Percentiles rank a stretch among this genome's conserved stretches.
Evolutionary conservation across 805 yeast genomes (phyloP).

Genomic region (Isabelozyma gotoi): DNA sequence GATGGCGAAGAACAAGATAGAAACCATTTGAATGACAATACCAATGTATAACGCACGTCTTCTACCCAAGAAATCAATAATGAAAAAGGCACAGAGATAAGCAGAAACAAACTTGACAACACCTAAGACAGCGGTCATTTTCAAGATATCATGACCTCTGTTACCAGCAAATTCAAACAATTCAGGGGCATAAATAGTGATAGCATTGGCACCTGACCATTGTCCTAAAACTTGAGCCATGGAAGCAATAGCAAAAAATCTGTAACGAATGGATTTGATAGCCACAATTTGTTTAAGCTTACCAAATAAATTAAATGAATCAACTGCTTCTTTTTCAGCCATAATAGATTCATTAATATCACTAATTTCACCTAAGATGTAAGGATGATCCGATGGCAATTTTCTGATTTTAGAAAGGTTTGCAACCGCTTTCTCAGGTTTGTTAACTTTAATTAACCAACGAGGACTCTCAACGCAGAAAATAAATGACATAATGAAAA

Average conservation of each 20-base stretch:
- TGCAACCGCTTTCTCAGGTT: slow-evolving; percentile 34
- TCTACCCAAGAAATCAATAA: slow-evolving; percentile 53
- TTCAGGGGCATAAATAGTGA: slow-evolving; percentile 55
- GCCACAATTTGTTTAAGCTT: slow-evolving; percentile 26
- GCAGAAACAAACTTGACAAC: slow-evolving; percentile 50
- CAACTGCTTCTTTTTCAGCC: slow-evolving; percentile 19
- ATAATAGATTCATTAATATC: slow-evolving; percentile 48
- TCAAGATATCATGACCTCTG: slow-evolving; percentile 34
- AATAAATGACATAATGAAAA: slow-evolving; percentile 37
- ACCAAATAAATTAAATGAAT: slow-evolving; percentile 16
- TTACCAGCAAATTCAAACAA: slow-evolving; percentile 47
- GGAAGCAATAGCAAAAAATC: slow-evolving; percentile 41
- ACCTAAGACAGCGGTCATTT: slow-evolving; percentile 51
- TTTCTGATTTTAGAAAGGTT: slow-evolving; percentile 43
- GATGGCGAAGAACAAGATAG: slow-evolving; percentile 46
- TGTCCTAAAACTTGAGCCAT: slow-evolving; percentile 48
- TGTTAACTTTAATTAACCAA: slow-evolving; percentile 44
- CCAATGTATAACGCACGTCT: slow-evolving; percentile 48
- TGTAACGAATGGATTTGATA: slow-evolving; percentile 39
- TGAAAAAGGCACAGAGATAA: slow-evolving; percentile 47
- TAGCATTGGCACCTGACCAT: slow-evolving; percentile 56
- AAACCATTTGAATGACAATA: slow-evolving; percentile 39
- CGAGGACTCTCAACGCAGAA: slow-evolving; percentile 51
- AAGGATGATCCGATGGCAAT: slow-evolving; percentile 45
- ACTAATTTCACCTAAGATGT: slow-evolving; percentile 46